phyloP scores from a whole-genome alignment of 495 filamentous ascomycete species.

The Xanthoparmelia taractica region DNA sequence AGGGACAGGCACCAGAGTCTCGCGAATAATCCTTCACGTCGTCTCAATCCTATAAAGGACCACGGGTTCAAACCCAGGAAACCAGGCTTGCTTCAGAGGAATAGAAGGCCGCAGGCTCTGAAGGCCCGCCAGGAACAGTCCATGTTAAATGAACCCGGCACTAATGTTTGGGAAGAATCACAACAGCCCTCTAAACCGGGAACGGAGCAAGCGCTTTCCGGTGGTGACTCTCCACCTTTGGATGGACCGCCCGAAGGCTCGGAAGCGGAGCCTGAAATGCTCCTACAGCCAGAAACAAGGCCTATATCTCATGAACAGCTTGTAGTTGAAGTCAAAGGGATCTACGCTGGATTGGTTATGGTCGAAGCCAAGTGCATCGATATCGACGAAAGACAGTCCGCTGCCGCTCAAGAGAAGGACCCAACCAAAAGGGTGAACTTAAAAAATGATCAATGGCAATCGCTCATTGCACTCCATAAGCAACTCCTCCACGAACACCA shows the following conservation, averaged over 20 bases:
- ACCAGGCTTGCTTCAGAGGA: neutral
- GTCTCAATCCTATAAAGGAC: neutral
- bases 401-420: conserved; percentile 31
- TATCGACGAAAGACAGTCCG: conserved; percentile 33
- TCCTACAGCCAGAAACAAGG: conserved; percentile 53
- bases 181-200: neutral
- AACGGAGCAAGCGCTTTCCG: neutral
- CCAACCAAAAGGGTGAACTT: conserved; percentile 25
- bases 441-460: conserved; percentile 39
- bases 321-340: conserved; percentile 40
- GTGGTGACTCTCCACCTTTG: neutral
- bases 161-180: neutral
- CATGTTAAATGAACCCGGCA: neutral
- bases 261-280: conserved; percentile 27
- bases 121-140: neutral
- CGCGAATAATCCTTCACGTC: neutral
- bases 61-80: neutral
- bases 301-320: conserved; percentile 71
- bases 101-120: neutral
- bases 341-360: conserved; percentile 44
- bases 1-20: neutral
- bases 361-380: conserved; percentile 45
- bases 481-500: conserved; percentile 41
- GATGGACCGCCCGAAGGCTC: neutral
- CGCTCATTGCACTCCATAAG: conserved; percentile 33